Conservation (phyloP, 805 yeast genomes). For the Candida sphagnicola region DNA sequence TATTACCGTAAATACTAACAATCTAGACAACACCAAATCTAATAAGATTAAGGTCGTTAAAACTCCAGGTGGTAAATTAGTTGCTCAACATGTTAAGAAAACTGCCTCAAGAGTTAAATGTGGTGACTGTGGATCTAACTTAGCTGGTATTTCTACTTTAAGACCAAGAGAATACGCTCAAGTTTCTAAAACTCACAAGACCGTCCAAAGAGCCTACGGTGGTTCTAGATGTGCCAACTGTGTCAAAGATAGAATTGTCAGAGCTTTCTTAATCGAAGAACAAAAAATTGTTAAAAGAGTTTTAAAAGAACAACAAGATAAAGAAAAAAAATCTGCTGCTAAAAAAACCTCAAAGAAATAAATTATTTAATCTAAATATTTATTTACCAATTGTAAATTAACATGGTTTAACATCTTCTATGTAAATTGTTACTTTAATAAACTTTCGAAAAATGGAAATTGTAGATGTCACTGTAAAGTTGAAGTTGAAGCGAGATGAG, state of each 20-base stretch:
- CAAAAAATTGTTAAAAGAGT: constrained; percentile 99
- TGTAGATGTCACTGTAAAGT: too few relatives aligned
- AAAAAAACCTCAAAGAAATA: constrained; percentile 30
- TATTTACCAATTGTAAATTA: background rate
- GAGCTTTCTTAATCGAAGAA: constrained; percentile 99
- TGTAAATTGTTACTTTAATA: constrained; percentile 1
- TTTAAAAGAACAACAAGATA: constrained; percentile 91
- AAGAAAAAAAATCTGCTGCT: constrained; percentile 61
- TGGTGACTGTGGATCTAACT: constrained; percentile 82
- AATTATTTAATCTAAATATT: constrained; percentile 7
- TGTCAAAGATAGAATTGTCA: constrained; percentile 98
- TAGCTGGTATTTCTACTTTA: constrained; percentile 86
- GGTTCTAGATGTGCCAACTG: constrained; percentile 98
- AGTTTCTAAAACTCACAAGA: constrained; percentile 93
- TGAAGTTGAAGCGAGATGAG: too few relatives aligned
- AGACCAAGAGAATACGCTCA: constrained; percentile 98
- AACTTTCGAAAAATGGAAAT: background rate
- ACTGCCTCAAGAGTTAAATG: constrained; percentile 81
- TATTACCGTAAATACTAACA: constrained; percentile 40
- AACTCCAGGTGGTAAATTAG: constrained; percentile 99
- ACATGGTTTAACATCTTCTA: background rate
- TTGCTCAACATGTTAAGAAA: constrained; percentile 97
- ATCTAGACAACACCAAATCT: constrained; percentile 95
- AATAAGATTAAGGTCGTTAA: constrained; percentile 99
- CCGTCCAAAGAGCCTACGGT: constrained; percentile 99